A percentile compares a stretch with the other conserved stretches of the same genome.
phyloP scores from a whole-genome alignment of 495 filamentous ascomycete genomes.

The Hypoxylon fuscum region DNA sequence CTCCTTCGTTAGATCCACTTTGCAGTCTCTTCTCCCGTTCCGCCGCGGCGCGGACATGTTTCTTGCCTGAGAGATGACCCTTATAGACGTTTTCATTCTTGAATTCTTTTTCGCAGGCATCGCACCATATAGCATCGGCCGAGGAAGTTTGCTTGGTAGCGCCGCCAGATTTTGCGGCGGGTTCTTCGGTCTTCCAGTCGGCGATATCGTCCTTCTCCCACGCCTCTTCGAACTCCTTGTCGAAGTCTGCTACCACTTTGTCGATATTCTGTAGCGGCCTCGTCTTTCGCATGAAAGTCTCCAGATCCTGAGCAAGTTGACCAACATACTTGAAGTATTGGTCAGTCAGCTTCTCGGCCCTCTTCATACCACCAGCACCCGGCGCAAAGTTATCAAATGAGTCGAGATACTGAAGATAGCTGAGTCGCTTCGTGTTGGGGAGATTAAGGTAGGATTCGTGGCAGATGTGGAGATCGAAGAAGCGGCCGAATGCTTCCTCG shows the following conservation, averaged over 20 bases:
- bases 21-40: slow-evolving; percentile 52
- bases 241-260: slow-evolving; percentile 76
- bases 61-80: slow-evolving; percentile 86
- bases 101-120: slow-evolving; percentile 92
- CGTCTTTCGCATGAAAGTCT: slow-evolving; percentile 83
- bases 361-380: slow-evolving; percentile 73
- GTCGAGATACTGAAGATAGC: slow-evolving; percentile 91
- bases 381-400: slow-evolving; percentile 86
- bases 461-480: slow-evolving; percentile 81
- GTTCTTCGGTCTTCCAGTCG: slow-evolving; percentile 76
- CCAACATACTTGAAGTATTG: slow-evolving; percentile 90
- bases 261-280: slow-evolving; percentile 84
- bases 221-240: slow-evolving; percentile 80
- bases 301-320: slow-evolving; percentile 81
- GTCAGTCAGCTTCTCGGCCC: slow-evolving; percentile 84
- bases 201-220: slow-evolving; percentile 82
- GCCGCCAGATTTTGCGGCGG: slow-evolving; percentile 46
- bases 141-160: slow-evolving; percentile 59
- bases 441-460: slow-evolving; percentile 94
- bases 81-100: slow-evolving; percentile 95
- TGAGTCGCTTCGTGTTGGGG: slow-evolving; percentile 79
- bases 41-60: slow-evolving; percentile 85
- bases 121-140: slow-evolving; percentile 82
- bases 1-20: slow-evolving; percentile 29
- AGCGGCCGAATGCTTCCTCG: slow-evolving; percentile 90